phyloP scores from a whole-genome alignment of 1,284 basidiomycete genomes.

The Cutaneotrichosporon sp. region DNA sequence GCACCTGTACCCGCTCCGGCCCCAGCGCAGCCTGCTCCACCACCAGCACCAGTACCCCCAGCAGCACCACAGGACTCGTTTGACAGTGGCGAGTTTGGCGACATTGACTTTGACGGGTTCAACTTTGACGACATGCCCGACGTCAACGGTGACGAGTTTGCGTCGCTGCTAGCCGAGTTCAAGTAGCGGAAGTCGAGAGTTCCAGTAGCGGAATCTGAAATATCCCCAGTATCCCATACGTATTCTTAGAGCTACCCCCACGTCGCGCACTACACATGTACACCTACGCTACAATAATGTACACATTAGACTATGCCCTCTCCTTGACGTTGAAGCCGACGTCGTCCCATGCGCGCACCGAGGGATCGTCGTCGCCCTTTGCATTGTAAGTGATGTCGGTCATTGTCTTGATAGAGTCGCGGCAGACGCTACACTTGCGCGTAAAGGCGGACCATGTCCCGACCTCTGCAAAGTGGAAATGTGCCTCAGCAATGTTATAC shows the following conservation, averaged over 20 bases:
- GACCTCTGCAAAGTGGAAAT: constrained; percentile 55
- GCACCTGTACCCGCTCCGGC: not conserved
- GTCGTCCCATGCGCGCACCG: constrained; percentile 45
- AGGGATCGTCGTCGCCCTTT: constrained; percentile 38
- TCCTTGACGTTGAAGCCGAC: constrained; percentile 23
- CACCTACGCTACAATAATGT: constrained; percentile 14
- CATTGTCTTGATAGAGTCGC: constrained; percentile 16
- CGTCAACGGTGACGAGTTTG: constrained; percentile 41
- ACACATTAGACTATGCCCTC: constrained; percentile 6
- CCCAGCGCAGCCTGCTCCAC: not conserved
- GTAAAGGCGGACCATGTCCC: constrained; percentile 34
- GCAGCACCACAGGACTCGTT: not conserved
- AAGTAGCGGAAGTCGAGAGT: constrained; percentile 17
- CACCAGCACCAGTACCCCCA: not conserved
- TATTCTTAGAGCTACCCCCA: not conserved
- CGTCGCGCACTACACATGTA: constrained; percentile 2
- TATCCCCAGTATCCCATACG: not conserved
- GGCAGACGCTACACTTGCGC: constrained; percentile 49
- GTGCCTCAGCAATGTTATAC: constrained; percentile 54
- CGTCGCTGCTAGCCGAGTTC: constrained; percentile 38
- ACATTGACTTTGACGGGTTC: constrained; percentile 42
- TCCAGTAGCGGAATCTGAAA: no score
- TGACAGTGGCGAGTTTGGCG: constrained; percentile 22
- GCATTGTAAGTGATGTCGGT: constrained; percentile 41
- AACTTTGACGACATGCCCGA: constrained; percentile 39